A percentile compares a stretch with the other conserved stretches of the same genome.
Conservation (phyloP, 805 yeast genomes). For the Ogataea populi-albae region DNA sequence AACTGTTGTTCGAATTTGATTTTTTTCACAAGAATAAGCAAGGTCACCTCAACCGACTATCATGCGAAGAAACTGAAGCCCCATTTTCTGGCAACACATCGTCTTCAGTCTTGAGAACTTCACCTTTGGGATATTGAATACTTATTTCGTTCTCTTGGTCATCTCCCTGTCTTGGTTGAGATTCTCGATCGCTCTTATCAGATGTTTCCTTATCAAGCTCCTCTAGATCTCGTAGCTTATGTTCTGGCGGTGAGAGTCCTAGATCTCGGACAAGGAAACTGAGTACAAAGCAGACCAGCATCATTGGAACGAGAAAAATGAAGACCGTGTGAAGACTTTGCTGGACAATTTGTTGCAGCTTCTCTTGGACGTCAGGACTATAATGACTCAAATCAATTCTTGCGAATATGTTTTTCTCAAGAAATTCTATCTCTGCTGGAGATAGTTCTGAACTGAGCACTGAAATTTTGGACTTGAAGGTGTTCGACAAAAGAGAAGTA, state of each 20-base stretch:
- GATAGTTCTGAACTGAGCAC: constrained; percentile 10
- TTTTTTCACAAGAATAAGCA: too few relatives aligned
- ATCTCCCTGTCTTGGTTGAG: neutral
- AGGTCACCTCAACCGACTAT: too few relatives aligned
- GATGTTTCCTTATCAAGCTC: neutral
- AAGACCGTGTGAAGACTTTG: constrained; percentile 33
- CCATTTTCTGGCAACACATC: too few relatives aligned
- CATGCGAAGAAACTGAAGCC: too few relatives aligned
- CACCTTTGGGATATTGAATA: too few relatives aligned
- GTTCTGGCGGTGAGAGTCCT: constrained; percentile 38
- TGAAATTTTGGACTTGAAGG: constrained; percentile 17
- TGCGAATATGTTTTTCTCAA: constrained; percentile 33
- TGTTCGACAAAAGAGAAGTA: constrained; percentile 30
- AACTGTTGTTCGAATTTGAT: too few relatives aligned
- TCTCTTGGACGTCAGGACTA: constrained; percentile 20
- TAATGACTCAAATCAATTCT: constrained; percentile 28
- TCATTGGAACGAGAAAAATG: constrained; percentile 35
- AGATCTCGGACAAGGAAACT: constrained; percentile 37
- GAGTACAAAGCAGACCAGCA: constrained; percentile 33
- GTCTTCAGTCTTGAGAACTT: too few relatives aligned
- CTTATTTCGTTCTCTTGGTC: neutral
- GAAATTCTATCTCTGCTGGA: constrained; percentile 11
- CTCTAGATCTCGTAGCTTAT: too few relatives aligned
- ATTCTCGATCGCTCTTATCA: constrained; percentile 7
- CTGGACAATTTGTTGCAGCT: constrained; percentile 29